Evolutionary conservation across 176 grass and related monocot genomes (phyloP).

Genomic region (Oryza rufipogon): DNA sequence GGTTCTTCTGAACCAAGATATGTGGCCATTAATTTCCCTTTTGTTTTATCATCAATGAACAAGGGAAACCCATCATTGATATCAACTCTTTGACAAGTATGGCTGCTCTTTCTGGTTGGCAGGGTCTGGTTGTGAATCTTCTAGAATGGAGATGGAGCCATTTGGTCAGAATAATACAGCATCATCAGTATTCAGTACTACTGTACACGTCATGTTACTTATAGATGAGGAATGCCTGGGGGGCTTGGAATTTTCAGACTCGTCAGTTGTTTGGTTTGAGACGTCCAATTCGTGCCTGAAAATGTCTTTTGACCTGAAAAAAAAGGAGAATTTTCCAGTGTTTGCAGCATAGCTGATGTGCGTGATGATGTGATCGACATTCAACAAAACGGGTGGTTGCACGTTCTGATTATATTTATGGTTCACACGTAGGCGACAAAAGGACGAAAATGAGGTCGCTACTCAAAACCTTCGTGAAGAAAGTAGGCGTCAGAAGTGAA

Average conservation of each 20-base stretch:
- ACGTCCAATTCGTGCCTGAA: not conserved
- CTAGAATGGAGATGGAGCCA: not conserved
- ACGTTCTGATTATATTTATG: not conserved
- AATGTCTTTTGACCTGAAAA: not conserved
- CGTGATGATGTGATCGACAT: not conserved
- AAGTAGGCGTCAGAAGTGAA: too few relatives aligned
- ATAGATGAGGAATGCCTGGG: not conserved
- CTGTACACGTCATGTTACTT: not conserved
- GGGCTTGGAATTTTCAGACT: not conserved
- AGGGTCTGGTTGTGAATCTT: not conserved
- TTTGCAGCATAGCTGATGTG: not conserved
- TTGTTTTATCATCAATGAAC: conserved; percentile 1
- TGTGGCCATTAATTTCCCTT: conserved; percentile 9
- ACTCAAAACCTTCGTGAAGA: not conserved
- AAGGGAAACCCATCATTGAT: not conserved
- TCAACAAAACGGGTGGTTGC: not conserved
- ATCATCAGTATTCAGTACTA: not conserved
- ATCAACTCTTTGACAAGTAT: not conserved
- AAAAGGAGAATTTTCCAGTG: not conserved
- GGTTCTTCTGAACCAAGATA: conserved; percentile 14
- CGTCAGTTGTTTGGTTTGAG: not conserved
- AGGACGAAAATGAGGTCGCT: not conserved
- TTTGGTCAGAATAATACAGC: not conserved
- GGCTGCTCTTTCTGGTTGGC: conserved; percentile 35
- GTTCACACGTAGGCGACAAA: not conserved